A percentile compares a stretch with the other conserved stretches of the same genome.
phyloP scores from a whole-genome alignment of 805 yeast species.

The Saccharomycopsis microspora region DNA sequence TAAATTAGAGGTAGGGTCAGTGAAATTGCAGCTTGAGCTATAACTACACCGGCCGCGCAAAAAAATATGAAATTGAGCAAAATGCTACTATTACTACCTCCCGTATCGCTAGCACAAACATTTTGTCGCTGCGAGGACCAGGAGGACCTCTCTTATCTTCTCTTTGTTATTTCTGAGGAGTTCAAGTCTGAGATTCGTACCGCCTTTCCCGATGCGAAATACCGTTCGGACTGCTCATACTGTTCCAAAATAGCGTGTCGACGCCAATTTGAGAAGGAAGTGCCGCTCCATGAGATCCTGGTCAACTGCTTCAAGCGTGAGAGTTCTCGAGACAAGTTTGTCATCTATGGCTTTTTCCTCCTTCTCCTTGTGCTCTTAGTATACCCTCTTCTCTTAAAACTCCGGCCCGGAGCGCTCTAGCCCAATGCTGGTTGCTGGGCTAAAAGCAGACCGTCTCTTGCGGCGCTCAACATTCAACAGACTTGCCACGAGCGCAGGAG shows the following conservation, averaged over 20 bases:
- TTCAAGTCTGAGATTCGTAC: background rate
- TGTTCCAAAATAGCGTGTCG: slow-evolving; percentile 14
- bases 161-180: slow-evolving; percentile 7
- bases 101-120: background rate
- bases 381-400: background rate
- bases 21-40: too few relatives aligned
- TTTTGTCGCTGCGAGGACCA: slow-evolving; percentile 14
- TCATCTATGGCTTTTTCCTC: slow-evolving; percentile 12
- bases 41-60: background rate
- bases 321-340: slow-evolving; percentile 11
- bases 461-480: background rate
- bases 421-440: background rate
- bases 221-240: slow-evolving; percentile 10
- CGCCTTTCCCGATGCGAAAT: background rate
- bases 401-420: background rate
- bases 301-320: slow-evolving; percentile 14
- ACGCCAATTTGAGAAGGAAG: background rate
- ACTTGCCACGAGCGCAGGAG: background rate
- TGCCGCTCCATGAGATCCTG: slow-evolving; percentile 4
- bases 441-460: background rate
- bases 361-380: slow-evolving; percentile 5
- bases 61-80: background rate
- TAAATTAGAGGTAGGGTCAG: too few relatives aligned
- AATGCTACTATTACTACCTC: background rate
- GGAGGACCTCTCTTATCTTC: slow-evolving; percentile 4